Conservation (phyloP, 78 protist genomes). For the Dictyostelium capitatum region DNA sequence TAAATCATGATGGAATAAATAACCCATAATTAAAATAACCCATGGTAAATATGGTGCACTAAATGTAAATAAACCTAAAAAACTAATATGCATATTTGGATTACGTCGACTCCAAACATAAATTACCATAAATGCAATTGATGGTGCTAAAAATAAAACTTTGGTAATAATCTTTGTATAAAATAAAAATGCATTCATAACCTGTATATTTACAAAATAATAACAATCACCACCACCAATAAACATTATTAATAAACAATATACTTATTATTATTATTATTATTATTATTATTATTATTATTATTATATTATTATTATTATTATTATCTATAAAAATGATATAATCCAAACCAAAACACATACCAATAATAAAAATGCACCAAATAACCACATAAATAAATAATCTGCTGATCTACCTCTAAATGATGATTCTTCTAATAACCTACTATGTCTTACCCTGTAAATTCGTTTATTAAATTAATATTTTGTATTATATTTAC, state of each 20-base stretch:
- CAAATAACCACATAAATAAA: conserved; percentile 83
- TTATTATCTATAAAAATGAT: background rate
- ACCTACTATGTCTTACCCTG: conserved; percentile 81
- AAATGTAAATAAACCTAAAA: conserved; percentile 84
- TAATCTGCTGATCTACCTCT: conserved; percentile 86
- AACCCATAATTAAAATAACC: conserved; percentile 78
- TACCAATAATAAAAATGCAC: conserved; percentile 66
- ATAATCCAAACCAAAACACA: background rate
- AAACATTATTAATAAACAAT: background rate
- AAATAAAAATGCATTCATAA: conserved; percentile 51
- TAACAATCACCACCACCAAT: too few species aligned
- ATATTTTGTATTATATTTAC: background rate
- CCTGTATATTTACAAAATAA: too few species aligned
- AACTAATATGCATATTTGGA: conserved; percentile 76
- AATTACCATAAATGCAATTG: conserved; percentile 83
- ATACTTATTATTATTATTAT: background rate
- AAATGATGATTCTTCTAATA: conserved; percentile 81
- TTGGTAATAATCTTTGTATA: conserved; percentile 57
- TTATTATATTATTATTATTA: background rate
- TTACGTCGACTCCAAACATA: conserved; percentile 83
- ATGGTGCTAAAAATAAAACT: conserved; percentile 75
- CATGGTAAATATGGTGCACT: conserved; percentile 84
- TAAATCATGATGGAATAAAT: conserved; percentile 46
- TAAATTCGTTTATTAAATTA: background rate
- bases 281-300: background rate